phyloP scores from a whole-genome alignment of 768 basidiomycete species.

The Suillus ampliporus region DNA sequence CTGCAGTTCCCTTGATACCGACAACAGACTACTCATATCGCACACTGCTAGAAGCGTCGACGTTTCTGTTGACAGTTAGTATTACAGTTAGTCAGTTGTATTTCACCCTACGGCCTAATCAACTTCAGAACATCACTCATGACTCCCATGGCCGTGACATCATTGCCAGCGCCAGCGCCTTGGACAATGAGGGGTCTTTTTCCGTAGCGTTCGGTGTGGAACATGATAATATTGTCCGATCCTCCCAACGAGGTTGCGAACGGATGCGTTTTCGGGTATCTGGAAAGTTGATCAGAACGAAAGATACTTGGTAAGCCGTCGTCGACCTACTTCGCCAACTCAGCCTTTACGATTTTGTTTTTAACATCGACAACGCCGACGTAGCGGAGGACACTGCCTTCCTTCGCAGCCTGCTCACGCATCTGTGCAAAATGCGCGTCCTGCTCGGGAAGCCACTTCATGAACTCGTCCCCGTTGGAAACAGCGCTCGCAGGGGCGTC shows the following conservation, averaged over 20 bases:
- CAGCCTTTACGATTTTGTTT: slow-evolving; percentile 76
- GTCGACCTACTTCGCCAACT: slow-evolving; percentile 79
- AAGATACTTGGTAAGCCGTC: background rate
- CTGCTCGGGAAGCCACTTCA: slow-evolving; percentile 78
- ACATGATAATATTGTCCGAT: slow-evolving; percentile 98
- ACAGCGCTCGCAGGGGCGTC: slow-evolving; percentile 63
- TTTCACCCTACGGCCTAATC: slow-evolving; percentile 25
- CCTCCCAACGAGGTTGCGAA: slow-evolving; percentile 96
- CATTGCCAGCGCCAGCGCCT: slow-evolving; percentile 97
- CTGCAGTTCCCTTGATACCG: slow-evolving; percentile 60
- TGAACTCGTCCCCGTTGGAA: slow-evolving; percentile 80
- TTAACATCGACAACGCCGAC: slow-evolving; percentile 92
- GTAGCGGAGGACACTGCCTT: slow-evolving; percentile 88
- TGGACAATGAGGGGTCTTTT: slow-evolving; percentile 90
- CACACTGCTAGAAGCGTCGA: background rate
- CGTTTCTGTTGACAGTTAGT: background rate
- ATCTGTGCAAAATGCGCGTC: slow-evolving; percentile 80
- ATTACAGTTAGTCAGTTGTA: slow-evolving; percentile 10
- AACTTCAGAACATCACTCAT: slow-evolving; percentile 81
- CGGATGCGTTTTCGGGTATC: slow-evolving; percentile 88
- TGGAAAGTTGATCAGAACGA: slow-evolving; percentile 35
- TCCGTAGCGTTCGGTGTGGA: slow-evolving; percentile 92
- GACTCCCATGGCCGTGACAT: slow-evolving; percentile 98
- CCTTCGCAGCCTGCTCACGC: slow-evolving; percentile 75
- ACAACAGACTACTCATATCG: background rate